Percentiles rank a stretch among this genome's conserved stretches.
These are phyloP conservation scores for Talaromyces sp. DNA, from an alignment of 2,329 filamentous ascomycete genomes.

Conservation along the genomic window DNA sequence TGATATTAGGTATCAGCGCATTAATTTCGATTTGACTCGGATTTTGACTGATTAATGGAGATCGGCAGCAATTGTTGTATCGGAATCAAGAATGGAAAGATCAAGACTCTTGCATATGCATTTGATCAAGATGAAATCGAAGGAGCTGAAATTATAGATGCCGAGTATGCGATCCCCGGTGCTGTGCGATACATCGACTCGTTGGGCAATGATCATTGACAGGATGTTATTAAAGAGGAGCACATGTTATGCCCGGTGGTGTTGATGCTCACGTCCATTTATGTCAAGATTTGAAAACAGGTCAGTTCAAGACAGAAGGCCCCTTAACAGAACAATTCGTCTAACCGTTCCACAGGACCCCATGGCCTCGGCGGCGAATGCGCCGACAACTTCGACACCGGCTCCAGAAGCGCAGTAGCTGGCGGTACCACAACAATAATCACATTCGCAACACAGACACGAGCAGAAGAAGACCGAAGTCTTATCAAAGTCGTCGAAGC, in stretches of 20 bases:
- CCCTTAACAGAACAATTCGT: not conserved
- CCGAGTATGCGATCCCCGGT: slow-evolving; percentile 31
- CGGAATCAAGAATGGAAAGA: slow-evolving; percentile 3
- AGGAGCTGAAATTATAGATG: slow-evolving; percentile 34
- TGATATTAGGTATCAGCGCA: not conserved
- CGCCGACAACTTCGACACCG: slow-evolving; percentile 46
- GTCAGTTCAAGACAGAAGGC: not conserved
- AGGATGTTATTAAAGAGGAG: slow-evolving; percentile 19
- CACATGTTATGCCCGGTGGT: slow-evolving; percentile 48
- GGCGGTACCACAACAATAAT: slow-evolving; percentile 53
- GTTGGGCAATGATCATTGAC: not conserved
- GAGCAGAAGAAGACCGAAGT: slow-evolving; percentile 38
- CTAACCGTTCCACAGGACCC: not conserved
- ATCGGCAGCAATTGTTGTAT: not conserved
- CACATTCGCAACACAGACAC: slow-evolving; percentile 51
- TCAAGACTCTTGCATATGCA: not conserved
- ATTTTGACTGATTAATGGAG: not conserved
- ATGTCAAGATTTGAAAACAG: slow-evolving; percentile 32
- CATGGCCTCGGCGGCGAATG: slow-evolving; percentile 4
- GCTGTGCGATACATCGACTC: not conserved
- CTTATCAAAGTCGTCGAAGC: slow-evolving; percentile 45
- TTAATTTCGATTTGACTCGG: not conserved
- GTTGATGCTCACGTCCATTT: slow-evolving; percentile 53
- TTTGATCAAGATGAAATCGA: not conserved
- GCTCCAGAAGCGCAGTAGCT: slow-evolving; percentile 45